Evolutionary conservation across 2,329 filamentous ascomycete species (phyloP).

Genomic region (Diaporthe citriasiana): DNA sequence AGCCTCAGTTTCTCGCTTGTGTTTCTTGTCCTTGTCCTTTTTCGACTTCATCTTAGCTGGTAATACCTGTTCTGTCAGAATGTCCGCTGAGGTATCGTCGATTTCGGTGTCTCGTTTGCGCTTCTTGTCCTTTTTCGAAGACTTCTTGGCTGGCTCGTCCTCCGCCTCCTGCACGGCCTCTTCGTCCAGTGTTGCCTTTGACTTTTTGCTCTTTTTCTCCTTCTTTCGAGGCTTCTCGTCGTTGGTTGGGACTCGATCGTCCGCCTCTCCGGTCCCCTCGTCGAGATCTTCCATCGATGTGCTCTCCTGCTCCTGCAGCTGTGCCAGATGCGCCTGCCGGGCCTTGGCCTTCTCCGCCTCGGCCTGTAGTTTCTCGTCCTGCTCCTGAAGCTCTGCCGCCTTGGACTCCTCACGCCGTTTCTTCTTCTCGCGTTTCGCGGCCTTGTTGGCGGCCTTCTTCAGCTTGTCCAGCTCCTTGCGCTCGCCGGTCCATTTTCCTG

Average conservation of each 20-base stretch:
- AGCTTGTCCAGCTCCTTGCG: constrained; percentile 36
- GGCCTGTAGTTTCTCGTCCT: not conserved
- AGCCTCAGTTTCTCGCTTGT: constrained; percentile 28
- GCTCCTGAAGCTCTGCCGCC: constrained; percentile 27
- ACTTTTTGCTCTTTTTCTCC: constrained; percentile 46
- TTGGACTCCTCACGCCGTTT: constrained; percentile 29
- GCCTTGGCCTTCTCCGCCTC: constrained; percentile 25
- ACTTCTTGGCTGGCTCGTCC: constrained; percentile 44
- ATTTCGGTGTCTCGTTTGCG: constrained; percentile 41
- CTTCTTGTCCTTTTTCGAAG: constrained; percentile 44
- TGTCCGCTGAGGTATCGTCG: constrained; percentile 34
- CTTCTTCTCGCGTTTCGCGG: constrained; percentile 38
- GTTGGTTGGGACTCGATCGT: not conserved
- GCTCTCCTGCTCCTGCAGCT: constrained; percentile 11
- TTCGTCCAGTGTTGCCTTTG: constrained; percentile 47
- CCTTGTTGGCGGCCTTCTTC: constrained; percentile 39
- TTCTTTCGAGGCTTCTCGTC: constrained; percentile 43
- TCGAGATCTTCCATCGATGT: not conserved
- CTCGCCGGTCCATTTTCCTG: constrained; percentile 34
- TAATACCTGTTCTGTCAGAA: constrained; percentile 43
- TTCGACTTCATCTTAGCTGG: constrained; percentile 45
- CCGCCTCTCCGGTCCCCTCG: not conserved
- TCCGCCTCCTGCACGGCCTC: constrained; percentile 6
- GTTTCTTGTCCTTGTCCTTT: constrained; percentile 45
- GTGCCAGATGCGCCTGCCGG: constrained; percentile 14